Evolutionary conservation across 2,329 filamentous ascomycete species (phyloP), one percentile per base, ranked within the genome.

Genomic region (Didymella pomorum): DNA sequence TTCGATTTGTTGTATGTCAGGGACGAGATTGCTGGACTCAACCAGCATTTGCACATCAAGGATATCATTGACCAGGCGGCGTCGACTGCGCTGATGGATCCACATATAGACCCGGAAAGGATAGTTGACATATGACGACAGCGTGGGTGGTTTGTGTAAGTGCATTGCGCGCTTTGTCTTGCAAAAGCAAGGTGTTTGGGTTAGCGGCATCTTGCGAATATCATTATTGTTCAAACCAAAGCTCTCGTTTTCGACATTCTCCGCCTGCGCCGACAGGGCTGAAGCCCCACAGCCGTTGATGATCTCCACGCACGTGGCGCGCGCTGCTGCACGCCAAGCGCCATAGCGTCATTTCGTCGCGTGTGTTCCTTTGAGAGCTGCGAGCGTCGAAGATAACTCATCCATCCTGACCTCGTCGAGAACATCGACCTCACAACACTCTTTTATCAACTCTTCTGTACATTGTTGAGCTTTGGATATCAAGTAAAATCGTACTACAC

Each of bases 181-280:
- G 60, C 51, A 52, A 48, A 46, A 60, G 60, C 52, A 62, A 53
- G 56, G 42, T 56, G 56, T 54, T 62, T 57, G 37, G 60, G 51
- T 56, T 42, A 62, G 60, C 56, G 56, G 52, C 49, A 57, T 59
- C 48, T 42, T 54, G 45, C 45, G 39, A 42, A 58, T 54, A 58
- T 54, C 25, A 58, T 29, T 58, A 33, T 39, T 58, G 31, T 56
- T 23, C 10, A 45, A 14, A n/a, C 37, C 39, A 16, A 43, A 23
- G 28, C 12, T 14, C 12, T 31, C 14, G 1, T 1, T 31, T 4
- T 31, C 12, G 29, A 31, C 5, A 8, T 14, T 12, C 29, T 31
- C 10, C 29, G 29, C 12, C 16, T 14, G 42, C 23, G 44, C 41
- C 39, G 45, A 50, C 51, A 58, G 45, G 56, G 56, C 56, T 54